Percentiles rank a stretch among this genome's conserved stretches.
These are phyloP conservation scores for Fraxinus xanthoxyloides DNA, from an alignment of 305 asterid species.

Conservation along the genomic window DNA sequence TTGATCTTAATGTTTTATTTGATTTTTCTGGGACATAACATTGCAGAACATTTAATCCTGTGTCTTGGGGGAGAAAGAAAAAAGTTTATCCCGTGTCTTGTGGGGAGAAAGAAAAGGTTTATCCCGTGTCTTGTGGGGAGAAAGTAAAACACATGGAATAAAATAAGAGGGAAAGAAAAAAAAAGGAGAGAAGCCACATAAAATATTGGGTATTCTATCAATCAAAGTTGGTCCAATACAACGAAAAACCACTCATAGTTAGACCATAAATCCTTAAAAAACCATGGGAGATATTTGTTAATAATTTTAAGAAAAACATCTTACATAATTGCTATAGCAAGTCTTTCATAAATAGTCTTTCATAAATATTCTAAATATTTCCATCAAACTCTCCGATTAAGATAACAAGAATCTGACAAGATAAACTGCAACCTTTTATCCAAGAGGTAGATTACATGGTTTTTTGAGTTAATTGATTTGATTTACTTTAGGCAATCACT, in stretches of 20 bases:
- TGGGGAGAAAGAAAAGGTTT: not conserved
- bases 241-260: not conserved
- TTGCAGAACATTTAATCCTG: too few relatives aligned
- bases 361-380: too few relatives aligned
- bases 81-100: not conserved
- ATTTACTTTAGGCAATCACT: too few relatives aligned
- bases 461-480: not conserved
- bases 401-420: not conserved
- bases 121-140: not conserved
- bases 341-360: not conserved
- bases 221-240: not conserved
- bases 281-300: not conserved
- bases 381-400: not conserved
- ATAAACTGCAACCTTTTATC: not conserved
- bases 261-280: not conserved
- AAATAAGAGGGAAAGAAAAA: not conserved
- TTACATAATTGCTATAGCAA: too few relatives aligned
- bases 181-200: too few relatives aligned
- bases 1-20: too few relatives aligned
- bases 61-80: not conserved
- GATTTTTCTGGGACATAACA: too few relatives aligned
- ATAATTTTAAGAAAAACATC: too few relatives aligned
- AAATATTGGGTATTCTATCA: too few relatives aligned
- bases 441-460: not conserved
- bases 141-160: not conserved